Base-by-base conservation (phyloP, 495 filamentous ascomycete species). In the Chlorociboria aeruginascens region DNA sequence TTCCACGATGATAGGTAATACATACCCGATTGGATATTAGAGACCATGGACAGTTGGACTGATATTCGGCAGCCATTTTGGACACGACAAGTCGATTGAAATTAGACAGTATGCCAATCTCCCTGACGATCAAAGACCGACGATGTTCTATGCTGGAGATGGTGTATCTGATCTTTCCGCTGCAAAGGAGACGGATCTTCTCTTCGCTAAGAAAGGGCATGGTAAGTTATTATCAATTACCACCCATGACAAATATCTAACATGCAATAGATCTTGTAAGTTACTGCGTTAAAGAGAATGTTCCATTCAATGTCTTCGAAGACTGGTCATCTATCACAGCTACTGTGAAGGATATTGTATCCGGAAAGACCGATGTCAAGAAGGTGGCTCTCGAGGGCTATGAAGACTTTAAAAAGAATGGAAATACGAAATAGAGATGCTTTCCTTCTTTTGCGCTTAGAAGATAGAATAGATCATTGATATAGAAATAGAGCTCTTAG, bases 1-100 rank as follows among this genome's bases (percentile, higher is more conserved):
- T 97, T 78, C 61, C 89, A 85, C 53, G 89, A 96, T 63, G 84
- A 86, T 32, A 88, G 82, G 83, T 86, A 58, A 11, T n/a, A n/a
- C n/a, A 32, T 38, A 31, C 37, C 32, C 40, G 14, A 14, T 20
- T 29, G 33, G 31, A 30, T 2, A 28, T 33, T 8, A 34, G 10
- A 32, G 10, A 38, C 36, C 42, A 20, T 28, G 36, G 7, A 9
- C 11, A 48, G 13, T 31, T 48, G 14, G 29, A 16, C 51, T 63
- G 38, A 69, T 50, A 36, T 39, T 49, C 32, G 34, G 32, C 41
- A 90, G 85, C 56, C 73, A 78, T 41, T 92, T 89, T 55, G 90
- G 90, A 8, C 90, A 98, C 56, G 90, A 98, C 71, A 96, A 98
- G 73, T 85, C 80, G 29, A 64, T 87, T 32, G 84, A 85, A 53